A percentile compares a stretch with the other conserved stretches of the same genome.
Evolutionary conservation across 352 stramenopile genomes (phyloP).

Genomic region (Phytophthora citrophthora): DNA sequence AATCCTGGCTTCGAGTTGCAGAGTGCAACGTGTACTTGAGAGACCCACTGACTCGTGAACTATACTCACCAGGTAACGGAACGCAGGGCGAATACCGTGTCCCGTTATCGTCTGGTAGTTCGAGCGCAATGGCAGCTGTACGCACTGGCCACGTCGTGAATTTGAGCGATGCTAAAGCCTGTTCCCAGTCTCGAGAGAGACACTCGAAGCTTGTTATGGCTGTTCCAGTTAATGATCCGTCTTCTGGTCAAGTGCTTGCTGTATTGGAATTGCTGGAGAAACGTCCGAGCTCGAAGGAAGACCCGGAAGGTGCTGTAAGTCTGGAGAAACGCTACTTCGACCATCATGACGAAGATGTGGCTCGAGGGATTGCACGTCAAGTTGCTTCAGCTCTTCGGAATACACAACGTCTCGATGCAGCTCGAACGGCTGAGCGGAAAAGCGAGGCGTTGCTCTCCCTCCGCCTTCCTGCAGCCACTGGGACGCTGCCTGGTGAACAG

Average conservation of each 20-base stretch:
- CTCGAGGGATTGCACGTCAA: conserved; percentile 67
- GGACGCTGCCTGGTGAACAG: conserved; percentile 37
- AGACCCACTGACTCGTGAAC: conserved; percentile 61
- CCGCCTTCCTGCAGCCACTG: conserved; percentile 35
- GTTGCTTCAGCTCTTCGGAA: conserved; percentile 76
- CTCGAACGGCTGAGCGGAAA: conserved; percentile 58
- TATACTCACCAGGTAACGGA: conserved; percentile 57
- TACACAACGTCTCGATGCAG: conserved; percentile 64
- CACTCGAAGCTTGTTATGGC: conserved; percentile 62
- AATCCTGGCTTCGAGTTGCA: conserved; percentile 26
- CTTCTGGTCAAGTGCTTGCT: conserved; percentile 61
- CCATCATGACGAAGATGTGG: conserved; percentile 71
- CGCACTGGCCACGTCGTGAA: conserved; percentile 78
- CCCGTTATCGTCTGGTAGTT: conserved; percentile 43
- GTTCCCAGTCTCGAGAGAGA: conserved; percentile 28
- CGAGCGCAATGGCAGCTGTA: conserved; percentile 67
- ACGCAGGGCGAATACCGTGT: conserved; percentile 58
- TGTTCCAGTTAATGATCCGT: conserved; percentile 81
- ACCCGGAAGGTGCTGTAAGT: neutral
- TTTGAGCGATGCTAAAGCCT: conserved; percentile 67
- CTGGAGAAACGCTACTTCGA: conserved; percentile 76
- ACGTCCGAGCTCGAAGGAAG: neutral
- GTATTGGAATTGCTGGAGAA: conserved; percentile 78
- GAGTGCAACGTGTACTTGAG: conserved; percentile 76
- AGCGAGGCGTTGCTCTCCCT: conserved; percentile 69